Evolutionary conservation across 176 grass and related monocot species (phyloP).

Genomic region (Microstegium vimineum): DNA sequence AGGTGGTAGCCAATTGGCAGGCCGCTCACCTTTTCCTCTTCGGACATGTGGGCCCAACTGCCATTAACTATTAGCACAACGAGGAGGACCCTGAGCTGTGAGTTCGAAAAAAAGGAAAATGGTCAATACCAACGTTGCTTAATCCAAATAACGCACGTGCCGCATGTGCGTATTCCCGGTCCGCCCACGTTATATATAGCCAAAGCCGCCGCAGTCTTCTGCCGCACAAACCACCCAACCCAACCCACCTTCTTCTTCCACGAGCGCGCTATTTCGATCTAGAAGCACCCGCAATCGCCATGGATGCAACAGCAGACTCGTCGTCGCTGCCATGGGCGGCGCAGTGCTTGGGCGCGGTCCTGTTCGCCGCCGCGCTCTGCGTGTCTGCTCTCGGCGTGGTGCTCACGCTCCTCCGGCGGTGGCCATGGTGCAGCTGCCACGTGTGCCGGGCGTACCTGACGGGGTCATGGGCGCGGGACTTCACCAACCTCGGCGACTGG

Average conservation of each 20-base stretch:
- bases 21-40: too few species aligned
- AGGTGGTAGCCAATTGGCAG: too few species aligned
- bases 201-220: background rate
- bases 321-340: constrained; percentile 22
- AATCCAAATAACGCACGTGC: constrained; percentile 27
- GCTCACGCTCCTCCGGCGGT: constrained; percentile 31
- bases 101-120: background rate
- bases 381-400: constrained; percentile 18
- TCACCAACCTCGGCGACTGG: constrained; percentile 78
- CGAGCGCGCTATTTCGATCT: too few species aligned
- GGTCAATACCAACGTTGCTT: background rate
- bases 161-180: constrained; percentile 15
- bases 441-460: constrained; percentile 61
- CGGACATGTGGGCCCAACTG: too few species aligned
- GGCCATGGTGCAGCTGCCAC: constrained; percentile 63
- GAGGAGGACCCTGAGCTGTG: constrained; percentile 2
- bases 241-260: background rate
- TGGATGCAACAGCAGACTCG: background rate
- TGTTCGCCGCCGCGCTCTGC: constrained; percentile 30
- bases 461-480: constrained; percentile 53
- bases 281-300: background rate
- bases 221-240: background rate
- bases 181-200: constrained; percentile 30
- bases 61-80: background rate
- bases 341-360: constrained; percentile 1